These are phyloP conservation scores for Hamamelis virginiana DNA, from an alignment of 164 flowering plant species.

Conservation along the genomic window DNA sequence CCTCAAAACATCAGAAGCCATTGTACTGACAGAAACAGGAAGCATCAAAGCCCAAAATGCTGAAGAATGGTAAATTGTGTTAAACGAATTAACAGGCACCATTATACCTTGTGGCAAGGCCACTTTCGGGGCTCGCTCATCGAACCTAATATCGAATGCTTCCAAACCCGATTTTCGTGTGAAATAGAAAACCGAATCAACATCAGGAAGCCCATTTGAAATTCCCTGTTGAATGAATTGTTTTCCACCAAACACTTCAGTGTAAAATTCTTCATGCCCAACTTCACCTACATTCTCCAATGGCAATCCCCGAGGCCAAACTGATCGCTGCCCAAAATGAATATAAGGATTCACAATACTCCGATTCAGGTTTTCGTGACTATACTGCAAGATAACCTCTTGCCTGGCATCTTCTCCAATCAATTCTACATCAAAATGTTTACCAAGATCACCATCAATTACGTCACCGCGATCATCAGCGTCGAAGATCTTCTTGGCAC, in stretches of 20 bases:
- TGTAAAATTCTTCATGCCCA: slow-evolving; percentile 82
- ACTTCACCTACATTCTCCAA: slow-evolving; percentile 89
- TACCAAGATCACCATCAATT: slow-evolving; percentile 76
- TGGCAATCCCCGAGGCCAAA: slow-evolving; percentile 98
- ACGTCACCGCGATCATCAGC: slow-evolving; percentile 89
- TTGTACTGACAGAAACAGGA: slow-evolving; percentile 90
- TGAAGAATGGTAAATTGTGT: slow-evolving; percentile 80
- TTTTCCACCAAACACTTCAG: slow-evolving; percentile 88
- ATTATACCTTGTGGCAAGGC: slow-evolving; percentile 93
- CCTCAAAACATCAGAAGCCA: slow-evolving; percentile 96
- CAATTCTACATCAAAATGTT: slow-evolving; percentile 91
- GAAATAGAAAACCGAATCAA: slow-evolving; percentile 96
- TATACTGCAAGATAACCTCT: slow-evolving; percentile 76
- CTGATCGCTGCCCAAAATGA: slow-evolving; percentile 96
- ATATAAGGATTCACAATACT: slow-evolving; percentile 87
- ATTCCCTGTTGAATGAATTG: slow-evolving; percentile 95
- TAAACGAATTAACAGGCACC: slow-evolving; percentile 93
- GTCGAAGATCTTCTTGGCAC: slow-evolving; percentile 90
- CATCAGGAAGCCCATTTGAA: slow-evolving; percentile 95
- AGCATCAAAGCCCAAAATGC: slow-evolving; percentile 98
- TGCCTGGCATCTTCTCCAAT: slow-evolving; percentile 78
- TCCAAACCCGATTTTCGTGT: slow-evolving; percentile 81
- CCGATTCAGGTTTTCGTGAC: slow-evolving; percentile 77
- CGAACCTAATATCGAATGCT: slow-evolving; percentile 84
- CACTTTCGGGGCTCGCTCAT: slow-evolving; percentile 84